These are phyloP conservation scores for Aspergillus sparsus DNA, from an alignment of 495 filamentous ascomycete species.

Conservation along the genomic window DNA sequence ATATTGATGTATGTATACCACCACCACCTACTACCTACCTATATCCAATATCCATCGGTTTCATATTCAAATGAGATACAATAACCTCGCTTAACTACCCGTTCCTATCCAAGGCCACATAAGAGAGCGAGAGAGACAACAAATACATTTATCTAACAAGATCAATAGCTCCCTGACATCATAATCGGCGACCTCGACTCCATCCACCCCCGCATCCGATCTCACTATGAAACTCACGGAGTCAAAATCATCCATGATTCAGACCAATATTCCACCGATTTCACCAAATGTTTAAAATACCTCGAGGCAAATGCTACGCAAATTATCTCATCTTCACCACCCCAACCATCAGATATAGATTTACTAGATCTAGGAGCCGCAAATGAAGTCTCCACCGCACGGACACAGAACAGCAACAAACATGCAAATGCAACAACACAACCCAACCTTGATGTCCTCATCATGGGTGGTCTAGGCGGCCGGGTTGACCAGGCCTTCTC, in stretches of 20 bases:
- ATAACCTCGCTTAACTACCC: neutral
- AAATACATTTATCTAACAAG: slow-evolving; percentile 1
- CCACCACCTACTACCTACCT: too few relatives aligned
- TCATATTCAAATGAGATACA: neutral
- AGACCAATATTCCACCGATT: slow-evolving; percentile 86
- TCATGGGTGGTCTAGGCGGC: slow-evolving; percentile 82
- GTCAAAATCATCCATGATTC: slow-evolving; percentile 62
- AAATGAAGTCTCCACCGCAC: slow-evolving; percentile 6
- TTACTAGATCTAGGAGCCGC: neutral
- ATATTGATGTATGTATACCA: slow-evolving; percentile 39
- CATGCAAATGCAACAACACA: neutral
- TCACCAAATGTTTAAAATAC: slow-evolving; percentile 71
- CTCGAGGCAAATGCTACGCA: slow-evolving; percentile 44
- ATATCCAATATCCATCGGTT: neutral
- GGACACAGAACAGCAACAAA: neutral
- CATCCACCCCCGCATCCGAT: slow-evolving; percentile 54
- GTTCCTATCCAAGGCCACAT: neutral
- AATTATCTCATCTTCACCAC: slow-evolving; percentile 29
- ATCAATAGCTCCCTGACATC: slow-evolving; percentile 54
- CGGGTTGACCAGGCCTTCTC: slow-evolving; percentile 90
- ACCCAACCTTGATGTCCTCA: slow-evolving; percentile 54
- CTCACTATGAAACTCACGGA: slow-evolving; percentile 58
- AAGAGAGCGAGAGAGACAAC: neutral
- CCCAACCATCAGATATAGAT: neutral
- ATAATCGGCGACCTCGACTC: slow-evolving; percentile 94